Evolutionary conservation across 2,329 filamentous ascomycete species (phyloP).

Genomic region (Dactylonectria estremocensis): DNA sequence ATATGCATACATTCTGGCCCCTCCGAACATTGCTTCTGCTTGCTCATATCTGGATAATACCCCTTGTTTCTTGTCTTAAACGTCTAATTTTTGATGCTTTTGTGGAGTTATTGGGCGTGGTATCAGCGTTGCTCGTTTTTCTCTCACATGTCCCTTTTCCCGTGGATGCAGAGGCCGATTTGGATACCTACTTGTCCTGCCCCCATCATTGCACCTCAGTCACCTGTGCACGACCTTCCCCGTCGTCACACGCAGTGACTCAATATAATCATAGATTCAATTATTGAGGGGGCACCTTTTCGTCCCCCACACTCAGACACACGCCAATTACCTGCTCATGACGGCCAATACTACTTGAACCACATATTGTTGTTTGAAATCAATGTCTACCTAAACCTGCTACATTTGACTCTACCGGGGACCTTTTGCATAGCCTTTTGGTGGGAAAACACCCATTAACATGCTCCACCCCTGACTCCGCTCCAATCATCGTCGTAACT

Average conservation of each 20-base stretch:
- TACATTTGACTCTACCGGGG: constrained; percentile 50
- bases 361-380: constrained; percentile 45
- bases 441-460: constrained; percentile 52
- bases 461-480: constrained; percentile 52
- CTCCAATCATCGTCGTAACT: constrained; percentile 49
- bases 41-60: constrained; percentile 49
- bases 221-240: constrained; percentile 9
- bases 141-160: constrained; percentile 1
- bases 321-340: constrained; percentile 7
- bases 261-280: constrained; percentile 23
- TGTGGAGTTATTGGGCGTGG: constrained; percentile 26
- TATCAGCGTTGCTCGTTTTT: constrained; percentile 31
- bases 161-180: constrained; percentile 21
- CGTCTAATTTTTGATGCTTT: constrained; percentile 12
- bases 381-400: constrained; percentile 49
- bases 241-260: constrained; percentile 2
- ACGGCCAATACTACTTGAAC: constrained; percentile 19
- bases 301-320: constrained; percentile 4
- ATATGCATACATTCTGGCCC: constrained; percentile 14
- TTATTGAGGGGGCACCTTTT: constrained; percentile 10
- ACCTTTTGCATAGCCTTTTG: constrained; percentile 50
- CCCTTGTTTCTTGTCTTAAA: constrained; percentile 35
- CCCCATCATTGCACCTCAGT: background rate
- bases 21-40: constrained; percentile 24
- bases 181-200: constrained; percentile 9